A percentile compares a stretch with the other conserved stretches of the same genome.
phyloP scores from a whole-genome alignment of 805 yeast species.

The Suhomyces tanzawaensis region DNA sequence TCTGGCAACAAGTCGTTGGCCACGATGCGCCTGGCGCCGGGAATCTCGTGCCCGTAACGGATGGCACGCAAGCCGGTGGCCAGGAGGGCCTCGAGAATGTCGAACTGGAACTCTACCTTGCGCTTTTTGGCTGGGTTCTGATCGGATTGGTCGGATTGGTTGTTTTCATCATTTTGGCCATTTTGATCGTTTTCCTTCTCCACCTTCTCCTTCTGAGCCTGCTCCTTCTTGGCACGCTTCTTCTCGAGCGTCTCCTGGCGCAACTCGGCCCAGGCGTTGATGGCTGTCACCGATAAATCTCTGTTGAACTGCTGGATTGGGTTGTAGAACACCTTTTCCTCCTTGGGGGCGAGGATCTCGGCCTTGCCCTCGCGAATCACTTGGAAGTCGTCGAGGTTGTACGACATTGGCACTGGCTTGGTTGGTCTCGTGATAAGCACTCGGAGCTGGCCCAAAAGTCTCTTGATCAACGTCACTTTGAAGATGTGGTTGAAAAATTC shows the following conservation, averaged over 20 bases:
- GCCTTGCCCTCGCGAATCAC: conserved; percentile 76
- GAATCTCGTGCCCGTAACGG: conserved; percentile 89
- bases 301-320: conserved; percentile 97
- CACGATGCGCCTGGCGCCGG: conserved; percentile 64
- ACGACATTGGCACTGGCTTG: too few species aligned
- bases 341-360: conserved; percentile 74
- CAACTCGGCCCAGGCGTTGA: conserved; percentile 79
- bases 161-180: conserved; percentile 24
- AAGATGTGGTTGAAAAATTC: background rate
- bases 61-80: conserved; percentile 96
- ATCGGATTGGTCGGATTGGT: conserved; percentile 19
- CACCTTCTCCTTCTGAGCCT: conserved; percentile 19
- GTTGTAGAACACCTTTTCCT: conserved; percentile 85
- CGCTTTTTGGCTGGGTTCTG: background rate
- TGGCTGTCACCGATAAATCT: conserved; percentile 81
- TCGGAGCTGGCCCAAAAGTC: too few species aligned
- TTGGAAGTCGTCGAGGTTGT: conserved; percentile 29
- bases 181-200: conserved; percentile 19
- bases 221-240: conserved; percentile 9
- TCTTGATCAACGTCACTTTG: too few species aligned
- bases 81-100: conserved; percentile 83
- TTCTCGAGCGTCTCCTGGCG: conserved; percentile 40
- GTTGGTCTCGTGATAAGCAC: too few species aligned
- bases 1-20: conserved; percentile 88
- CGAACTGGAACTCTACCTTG: conserved; percentile 32